These are phyloP conservation scores for Aschersonia sp. DNA, from an alignment of 2,329 filamentous ascomycete species.

Conservation along the genomic window DNA sequence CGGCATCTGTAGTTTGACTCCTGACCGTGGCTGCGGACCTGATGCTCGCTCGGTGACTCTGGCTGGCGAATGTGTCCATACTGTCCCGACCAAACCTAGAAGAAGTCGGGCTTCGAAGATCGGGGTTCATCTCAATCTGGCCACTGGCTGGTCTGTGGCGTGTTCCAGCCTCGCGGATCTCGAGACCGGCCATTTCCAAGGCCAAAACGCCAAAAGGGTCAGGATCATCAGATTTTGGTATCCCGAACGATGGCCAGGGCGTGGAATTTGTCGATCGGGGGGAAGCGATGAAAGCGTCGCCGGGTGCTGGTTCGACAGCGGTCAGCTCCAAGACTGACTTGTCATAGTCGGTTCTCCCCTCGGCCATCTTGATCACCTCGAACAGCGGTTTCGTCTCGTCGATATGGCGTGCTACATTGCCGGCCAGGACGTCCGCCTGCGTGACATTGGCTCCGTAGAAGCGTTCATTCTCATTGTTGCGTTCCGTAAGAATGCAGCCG, in stretches of 20 bases:
- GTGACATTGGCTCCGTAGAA: slow-evolving; percentile 37
- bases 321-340: slow-evolving; percentile 47
- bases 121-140: slow-evolving; percentile 70
- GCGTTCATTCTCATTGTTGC: slow-evolving; percentile 43
- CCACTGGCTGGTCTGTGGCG: slow-evolving; percentile 55
- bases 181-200: slow-evolving; percentile 77
- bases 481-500: slow-evolving; percentile 41
- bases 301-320: slow-evolving; percentile 55
- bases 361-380: slow-evolving; percentile 76
- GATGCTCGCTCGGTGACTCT: slow-evolving; percentile 58
- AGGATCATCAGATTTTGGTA: slow-evolving; percentile 67
- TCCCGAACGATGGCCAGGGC: slow-evolving; percentile 48
- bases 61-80: slow-evolving; percentile 44
- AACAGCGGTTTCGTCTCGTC: slow-evolving; percentile 47
- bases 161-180: slow-evolving; percentile 79
- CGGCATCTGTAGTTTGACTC: slow-evolving; percentile 55
- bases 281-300: slow-evolving; percentile 48
- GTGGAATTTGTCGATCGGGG: slow-evolving; percentile 21
- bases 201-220: slow-evolving; percentile 87
- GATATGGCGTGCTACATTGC: slow-evolving; percentile 37
- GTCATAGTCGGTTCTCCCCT: slow-evolving; percentile 68
- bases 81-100: slow-evolving; percentile 49
- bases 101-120: slow-evolving; percentile 58
- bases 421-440: slow-evolving; percentile 41
- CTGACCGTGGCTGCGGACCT: slow-evolving; percentile 57